These are phyloP conservation scores for Globisporangium cederbergense DNA, from an alignment of 352 stramenopile genomes.

Conservation along the genomic window DNA sequence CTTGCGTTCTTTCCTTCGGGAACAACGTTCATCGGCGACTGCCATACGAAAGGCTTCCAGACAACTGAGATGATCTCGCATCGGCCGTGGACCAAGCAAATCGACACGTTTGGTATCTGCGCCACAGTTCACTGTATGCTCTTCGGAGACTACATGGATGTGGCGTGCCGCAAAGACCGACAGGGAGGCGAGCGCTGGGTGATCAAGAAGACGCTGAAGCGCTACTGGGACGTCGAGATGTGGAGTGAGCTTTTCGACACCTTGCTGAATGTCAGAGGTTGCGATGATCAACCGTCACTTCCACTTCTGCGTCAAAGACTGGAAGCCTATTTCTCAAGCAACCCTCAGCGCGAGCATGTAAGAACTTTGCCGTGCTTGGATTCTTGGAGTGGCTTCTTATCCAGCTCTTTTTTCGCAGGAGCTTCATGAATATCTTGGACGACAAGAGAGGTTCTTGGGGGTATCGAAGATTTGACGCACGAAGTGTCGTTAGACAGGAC, in stretches of 20 bases:
- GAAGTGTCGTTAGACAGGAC: neutral
- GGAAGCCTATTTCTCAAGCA: conserved; percentile 51
- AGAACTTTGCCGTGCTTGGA: neutral
- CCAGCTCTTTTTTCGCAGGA: conserved; percentile 35
- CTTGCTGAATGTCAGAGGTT: conserved; percentile 72
- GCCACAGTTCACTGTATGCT: conserved; percentile 79
- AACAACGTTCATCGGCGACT: conserved; percentile 67
- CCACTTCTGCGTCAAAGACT: conserved; percentile 34
- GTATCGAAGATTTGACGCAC: conserved; percentile 35
- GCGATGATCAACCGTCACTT: conserved; percentile 61
- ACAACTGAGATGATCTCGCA: conserved; percentile 80
- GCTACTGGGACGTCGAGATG: conserved; percentile 77
- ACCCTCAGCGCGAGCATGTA: conserved; percentile 46
- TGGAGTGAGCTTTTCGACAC: conserved; percentile 69
- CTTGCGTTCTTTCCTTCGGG: conserved; percentile 47
- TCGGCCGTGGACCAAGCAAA: conserved; percentile 75
- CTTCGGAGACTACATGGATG: conserved; percentile 84
- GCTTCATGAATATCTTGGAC: conserved; percentile 41
- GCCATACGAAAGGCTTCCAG: conserved; percentile 84
- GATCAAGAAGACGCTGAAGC: conserved; percentile 59
- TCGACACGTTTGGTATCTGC: conserved; percentile 82
- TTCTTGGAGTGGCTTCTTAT: conserved; percentile 4
- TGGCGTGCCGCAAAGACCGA: conserved; percentile 27
- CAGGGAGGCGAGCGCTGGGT: conserved; percentile 33
- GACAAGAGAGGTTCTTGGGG: conserved; percentile 49